Conservation (phyloP, 768 basidiomycete genomes). For the Crassisporium funariophilum region DNA sequence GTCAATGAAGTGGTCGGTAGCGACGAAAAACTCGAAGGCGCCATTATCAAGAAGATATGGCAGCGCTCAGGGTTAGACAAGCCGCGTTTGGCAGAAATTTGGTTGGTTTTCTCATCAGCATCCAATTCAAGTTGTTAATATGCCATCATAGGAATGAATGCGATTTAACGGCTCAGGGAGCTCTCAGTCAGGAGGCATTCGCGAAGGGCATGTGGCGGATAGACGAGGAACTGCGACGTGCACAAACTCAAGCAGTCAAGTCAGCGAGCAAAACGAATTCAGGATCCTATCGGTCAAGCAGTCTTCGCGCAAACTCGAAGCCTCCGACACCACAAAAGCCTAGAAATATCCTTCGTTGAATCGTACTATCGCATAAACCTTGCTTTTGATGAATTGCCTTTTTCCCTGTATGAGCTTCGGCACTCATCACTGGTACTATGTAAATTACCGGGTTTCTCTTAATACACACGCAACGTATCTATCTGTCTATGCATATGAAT, state of each 20-base stretch:
- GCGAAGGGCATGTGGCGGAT: constrained; percentile 85
- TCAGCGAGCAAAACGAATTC: constrained; percentile 28
- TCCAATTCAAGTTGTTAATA: not conserved
- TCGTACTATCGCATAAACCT: constrained; percentile 1
- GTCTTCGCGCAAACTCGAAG: constrained; percentile 14
- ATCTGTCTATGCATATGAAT: too few relatives aligned
- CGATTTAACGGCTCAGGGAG: constrained; percentile 55
- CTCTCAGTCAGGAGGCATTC: constrained; percentile 67
- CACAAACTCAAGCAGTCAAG: constrained; percentile 43
- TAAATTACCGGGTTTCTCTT: too few relatives aligned
- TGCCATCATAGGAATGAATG: constrained; percentile 64
- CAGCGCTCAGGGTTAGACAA: constrained; percentile 56
- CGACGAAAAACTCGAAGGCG: constrained; percentile 57
- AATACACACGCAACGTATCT: too few relatives aligned
- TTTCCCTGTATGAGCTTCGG: too few relatives aligned
- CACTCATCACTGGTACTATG: too few relatives aligned
- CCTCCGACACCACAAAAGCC: constrained; percentile 19
- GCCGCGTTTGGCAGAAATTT: constrained; percentile 59
- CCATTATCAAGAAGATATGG: constrained; percentile 65
- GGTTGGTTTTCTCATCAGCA: constrained; percentile 44
- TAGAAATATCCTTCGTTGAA: constrained; percentile 34
- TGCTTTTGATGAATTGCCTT: not conserved
- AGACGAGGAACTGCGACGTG: constrained; percentile 77
- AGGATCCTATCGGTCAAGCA: constrained; percentile 23
- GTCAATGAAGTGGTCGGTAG: constrained; percentile 36